A percentile compares a stretch with the other conserved stretches of the same genome.
phyloP scores from a whole-genome alignment of 1,284 basidiomycete genomes.

The Tilletia indica region DNA sequence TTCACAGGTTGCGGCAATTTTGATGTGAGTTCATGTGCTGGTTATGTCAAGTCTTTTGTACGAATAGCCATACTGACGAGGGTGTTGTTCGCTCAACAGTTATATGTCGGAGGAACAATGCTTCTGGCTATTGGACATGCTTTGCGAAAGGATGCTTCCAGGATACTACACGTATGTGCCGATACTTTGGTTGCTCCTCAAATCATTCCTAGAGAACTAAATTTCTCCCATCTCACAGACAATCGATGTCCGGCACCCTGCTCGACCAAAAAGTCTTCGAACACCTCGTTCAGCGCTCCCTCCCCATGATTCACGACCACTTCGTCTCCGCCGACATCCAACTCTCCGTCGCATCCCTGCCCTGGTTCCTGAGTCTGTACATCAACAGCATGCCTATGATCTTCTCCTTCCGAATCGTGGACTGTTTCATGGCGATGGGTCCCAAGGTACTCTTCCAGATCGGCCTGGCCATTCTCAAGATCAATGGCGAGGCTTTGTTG shows the following conservation, averaged over 20 bases:
- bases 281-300: constrained; percentile 78
- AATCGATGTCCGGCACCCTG: constrained; percentile 97
- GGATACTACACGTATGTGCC: constrained; percentile 80
- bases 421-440: constrained; percentile 99
- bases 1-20: constrained; percentile 20
- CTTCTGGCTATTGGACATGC: constrained; percentile 93
- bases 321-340: constrained; percentile 90
- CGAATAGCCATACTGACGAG: too few species aligned
- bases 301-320: constrained; percentile 82
- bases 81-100: constrained; percentile 57
- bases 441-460: constrained; percentile 98
- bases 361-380: constrained; percentile 87
- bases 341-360: constrained; percentile 90
- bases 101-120: constrained; percentile 99
- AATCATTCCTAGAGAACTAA: too few species aligned
- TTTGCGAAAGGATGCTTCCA: constrained; percentile 90
- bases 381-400: constrained; percentile 99
- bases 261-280: constrained; percentile 98
- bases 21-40: constrained; percentile 15
- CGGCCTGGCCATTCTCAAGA: constrained; percentile 90
- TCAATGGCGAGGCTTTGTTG: constrained; percentile 92
- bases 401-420: constrained; percentile 96
- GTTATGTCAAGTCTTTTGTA: background rate
- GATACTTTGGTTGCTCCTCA: too few species aligned
- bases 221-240: constrained; percentile 62